phyloP scores from a whole-genome alignment of 1,284 basidiomycete genomes.

The Rhizoctonia solani region DNA sequence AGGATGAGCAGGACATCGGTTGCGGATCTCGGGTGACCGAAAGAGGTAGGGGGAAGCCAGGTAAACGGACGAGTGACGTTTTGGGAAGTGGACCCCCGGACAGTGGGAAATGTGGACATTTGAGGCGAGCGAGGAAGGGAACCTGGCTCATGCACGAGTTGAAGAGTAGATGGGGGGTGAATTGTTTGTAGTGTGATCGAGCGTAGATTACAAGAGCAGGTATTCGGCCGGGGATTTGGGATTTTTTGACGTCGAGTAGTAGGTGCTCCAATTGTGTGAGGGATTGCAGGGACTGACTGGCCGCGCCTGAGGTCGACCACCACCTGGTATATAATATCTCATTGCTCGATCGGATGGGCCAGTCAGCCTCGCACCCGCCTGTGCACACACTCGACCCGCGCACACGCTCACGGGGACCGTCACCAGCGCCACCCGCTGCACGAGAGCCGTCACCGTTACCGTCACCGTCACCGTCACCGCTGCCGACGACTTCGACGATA shows the following conservation, averaged over 20 bases:
- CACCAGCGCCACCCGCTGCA: conserved; percentile 12
- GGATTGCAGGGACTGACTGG: background rate
- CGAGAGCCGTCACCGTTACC: conserved; percentile 42
- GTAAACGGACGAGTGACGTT: background rate
- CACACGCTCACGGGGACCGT: conserved; percentile 19
- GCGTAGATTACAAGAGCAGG: too few relatives aligned
- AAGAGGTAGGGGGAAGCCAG: conserved; percentile 8
- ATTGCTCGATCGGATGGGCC: background rate
- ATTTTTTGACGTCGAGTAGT: background rate
- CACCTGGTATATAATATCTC: conserved; percentile 16
- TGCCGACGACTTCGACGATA: conserved; percentile 41
- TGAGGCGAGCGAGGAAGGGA: background rate
- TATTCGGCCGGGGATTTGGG: too few relatives aligned
- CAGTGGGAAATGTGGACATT: background rate
- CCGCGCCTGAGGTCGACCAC: conserved; percentile 24
- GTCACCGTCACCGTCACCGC: conserved; percentile 41
- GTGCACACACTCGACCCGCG: conserved; percentile 5
- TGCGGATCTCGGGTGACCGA: too few relatives aligned
- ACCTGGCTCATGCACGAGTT: too few relatives aligned
- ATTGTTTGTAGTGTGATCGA: too few relatives aligned
- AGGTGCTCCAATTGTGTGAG: background rate
- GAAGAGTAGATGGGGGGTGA: too few relatives aligned
- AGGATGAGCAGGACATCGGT: background rate
- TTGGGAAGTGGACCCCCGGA: conserved; percentile 15
- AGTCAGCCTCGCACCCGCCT: conserved; percentile 21